These are phyloP conservation scores for Aureobasidium sp. DNA, from an alignment of 2,329 filamentous ascomycete species.

Conservation along the genomic window DNA sequence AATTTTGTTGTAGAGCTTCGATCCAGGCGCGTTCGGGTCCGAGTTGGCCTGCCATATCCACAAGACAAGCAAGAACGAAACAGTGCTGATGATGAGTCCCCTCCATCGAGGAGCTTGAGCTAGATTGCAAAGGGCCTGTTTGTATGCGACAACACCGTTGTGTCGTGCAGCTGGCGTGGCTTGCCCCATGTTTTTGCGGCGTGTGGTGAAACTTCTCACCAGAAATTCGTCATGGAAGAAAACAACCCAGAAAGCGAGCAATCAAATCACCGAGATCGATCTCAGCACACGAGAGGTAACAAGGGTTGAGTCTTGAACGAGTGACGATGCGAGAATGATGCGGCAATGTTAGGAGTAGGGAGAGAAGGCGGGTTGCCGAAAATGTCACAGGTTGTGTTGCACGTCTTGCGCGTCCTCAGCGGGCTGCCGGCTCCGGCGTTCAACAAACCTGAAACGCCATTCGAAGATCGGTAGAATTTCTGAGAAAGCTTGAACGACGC, in stretches of 20 bases:
- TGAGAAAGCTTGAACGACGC: constrained; percentile 9
- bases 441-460: constrained; percentile 3
- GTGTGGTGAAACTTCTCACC: neutral
- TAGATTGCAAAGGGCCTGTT: constrained; percentile 2
- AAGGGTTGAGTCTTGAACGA: neutral
- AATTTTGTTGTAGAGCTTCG: constrained; percentile 9
- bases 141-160: neutral
- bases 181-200: constrained; percentile 7
- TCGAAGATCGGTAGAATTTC: neutral
- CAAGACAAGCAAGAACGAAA: constrained; percentile 1
- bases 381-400: constrained; percentile 3
- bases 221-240: neutral
- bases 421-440: neutral
- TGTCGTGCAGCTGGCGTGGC: neutral
- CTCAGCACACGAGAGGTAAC: neutral
- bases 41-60: constrained; percentile 13
- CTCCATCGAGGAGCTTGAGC: constrained; percentile 13
- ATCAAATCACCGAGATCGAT: neutral
- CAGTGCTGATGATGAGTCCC: neutral
- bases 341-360: neutral
- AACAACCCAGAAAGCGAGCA: neutral
- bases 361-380: neutral
- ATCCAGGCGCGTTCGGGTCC: neutral
- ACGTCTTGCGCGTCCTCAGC: neutral
- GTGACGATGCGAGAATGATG: neutral